Evolutionary conservation across 2,329 filamentous ascomycete species (phyloP).

Genomic region (Cladorrhinum sp.): DNA sequence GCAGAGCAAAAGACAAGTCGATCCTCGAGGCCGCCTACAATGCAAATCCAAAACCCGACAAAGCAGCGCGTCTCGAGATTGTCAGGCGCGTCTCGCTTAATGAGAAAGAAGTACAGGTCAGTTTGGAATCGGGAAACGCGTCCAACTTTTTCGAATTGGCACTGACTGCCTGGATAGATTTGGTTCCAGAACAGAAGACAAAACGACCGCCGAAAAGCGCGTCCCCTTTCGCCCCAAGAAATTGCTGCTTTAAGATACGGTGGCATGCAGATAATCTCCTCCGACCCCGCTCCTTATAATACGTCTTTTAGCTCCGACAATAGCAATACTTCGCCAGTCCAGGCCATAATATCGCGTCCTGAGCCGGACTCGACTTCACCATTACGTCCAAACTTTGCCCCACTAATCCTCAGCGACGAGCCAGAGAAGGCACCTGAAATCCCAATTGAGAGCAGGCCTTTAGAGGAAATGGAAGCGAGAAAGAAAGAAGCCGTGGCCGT

Average conservation of each 20-base stretch:
- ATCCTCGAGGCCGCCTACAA: slow-evolving; percentile 84
- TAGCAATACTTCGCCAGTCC: slow-evolving; percentile 15
- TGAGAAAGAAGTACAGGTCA: slow-evolving; percentile 94
- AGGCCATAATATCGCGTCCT: slow-evolving; percentile 11
- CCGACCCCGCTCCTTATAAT: slow-evolving; percentile 39
- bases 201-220: slow-evolving; percentile 85
- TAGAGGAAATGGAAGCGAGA: slow-evolving; percentile 7
- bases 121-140: slow-evolving; percentile 31
- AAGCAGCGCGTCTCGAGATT: slow-evolving; percentile 78
- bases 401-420: slow-evolving; percentile 18
- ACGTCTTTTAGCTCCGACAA: slow-evolving; percentile 26
- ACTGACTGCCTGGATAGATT: slow-evolving; percentile 57
- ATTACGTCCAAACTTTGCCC: slow-evolving; percentile 11
- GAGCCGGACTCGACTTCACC: slow-evolving; percentile 15
- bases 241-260: slow-evolving; percentile 60
- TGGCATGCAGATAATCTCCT: slow-evolving; percentile 50
- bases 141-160: slow-evolving; percentile 17
- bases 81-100: slow-evolving; percentile 82
- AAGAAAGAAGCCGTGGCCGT: slow-evolving; percentile 7
- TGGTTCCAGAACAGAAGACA: slow-evolving; percentile 97
- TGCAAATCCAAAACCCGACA: slow-evolving; percentile 86
- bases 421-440: slow-evolving; percentile 8
- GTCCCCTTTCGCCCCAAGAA: slow-evolving; percentile 76
- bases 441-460: neutral
- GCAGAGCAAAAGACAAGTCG: slow-evolving; percentile 81